These are phyloP conservation scores for Orbilia blumenaviensis DNA, from an alignment of 2,329 filamentous ascomycete species.

Conservation along the genomic window DNA sequence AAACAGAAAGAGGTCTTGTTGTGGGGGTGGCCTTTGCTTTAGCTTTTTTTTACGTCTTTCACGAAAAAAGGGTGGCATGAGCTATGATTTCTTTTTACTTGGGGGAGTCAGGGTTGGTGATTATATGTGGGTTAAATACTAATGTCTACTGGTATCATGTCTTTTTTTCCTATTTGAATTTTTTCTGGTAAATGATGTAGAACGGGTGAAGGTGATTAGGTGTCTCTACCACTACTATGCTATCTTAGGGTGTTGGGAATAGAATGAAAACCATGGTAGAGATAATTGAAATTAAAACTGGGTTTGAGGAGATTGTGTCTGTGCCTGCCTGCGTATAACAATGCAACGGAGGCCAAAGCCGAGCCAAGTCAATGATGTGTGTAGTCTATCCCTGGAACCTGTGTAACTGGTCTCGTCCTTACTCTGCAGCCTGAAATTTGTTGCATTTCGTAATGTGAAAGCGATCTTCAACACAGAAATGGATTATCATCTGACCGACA, in stretches of 20 bases:
- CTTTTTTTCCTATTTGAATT: background rate
- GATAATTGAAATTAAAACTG: too few relatives aligned
- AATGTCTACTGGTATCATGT: slow-evolving; percentile 6
- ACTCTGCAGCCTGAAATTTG: background rate
- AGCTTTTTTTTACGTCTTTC: slow-evolving; percentile 9
- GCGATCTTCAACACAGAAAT: background rate
- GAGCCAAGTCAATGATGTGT: too few relatives aligned
- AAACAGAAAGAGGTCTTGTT: too few relatives aligned
- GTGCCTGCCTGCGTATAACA: too few relatives aligned
- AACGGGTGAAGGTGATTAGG: background rate
- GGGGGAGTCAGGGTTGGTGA: background rate
- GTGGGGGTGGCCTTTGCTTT: too few relatives aligned
- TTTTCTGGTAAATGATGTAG: background rate
- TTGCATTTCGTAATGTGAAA: background rate
- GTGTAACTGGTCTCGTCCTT: too few relatives aligned
- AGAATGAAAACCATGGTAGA: too few relatives aligned
- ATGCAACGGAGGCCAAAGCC: too few relatives aligned
- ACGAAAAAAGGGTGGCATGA: background rate
- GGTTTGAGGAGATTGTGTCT: too few relatives aligned
- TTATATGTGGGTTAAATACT: slow-evolving; percentile 2
- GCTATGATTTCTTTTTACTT: background rate
- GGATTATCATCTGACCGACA: background rate
- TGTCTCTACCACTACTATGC: background rate
- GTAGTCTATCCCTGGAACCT: too few relatives aligned
- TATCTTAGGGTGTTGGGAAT: too few relatives aligned